phyloP scores from a whole-genome alignment of 768 basidiomycete species.

The Boletus vermiculosoides region DNA sequence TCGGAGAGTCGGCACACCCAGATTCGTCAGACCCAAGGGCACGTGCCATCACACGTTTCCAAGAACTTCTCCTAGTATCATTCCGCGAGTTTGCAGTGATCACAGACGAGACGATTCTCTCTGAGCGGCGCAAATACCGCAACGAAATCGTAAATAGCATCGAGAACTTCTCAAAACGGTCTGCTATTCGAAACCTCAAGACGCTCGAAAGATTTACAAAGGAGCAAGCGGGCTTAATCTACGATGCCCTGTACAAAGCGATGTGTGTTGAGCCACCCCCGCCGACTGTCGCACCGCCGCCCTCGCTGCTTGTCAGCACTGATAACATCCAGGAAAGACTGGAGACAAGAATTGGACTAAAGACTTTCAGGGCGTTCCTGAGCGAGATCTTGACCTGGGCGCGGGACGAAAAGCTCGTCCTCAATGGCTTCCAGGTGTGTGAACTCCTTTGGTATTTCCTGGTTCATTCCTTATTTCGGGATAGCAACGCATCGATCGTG shows the following conservation, averaged over 20 bases:
- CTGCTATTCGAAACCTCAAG: slow-evolving; percentile 84
- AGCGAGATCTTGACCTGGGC: slow-evolving; percentile 96
- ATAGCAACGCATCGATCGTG: slow-evolving; percentile 83
- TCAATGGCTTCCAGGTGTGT: slow-evolving; percentile 84
- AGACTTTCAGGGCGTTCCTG: slow-evolving; percentile 86
- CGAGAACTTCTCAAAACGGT: slow-evolving; percentile 90
- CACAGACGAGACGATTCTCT: slow-evolving; percentile 88
- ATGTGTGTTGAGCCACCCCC: slow-evolving; percentile 77
- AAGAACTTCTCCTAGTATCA: slow-evolving; percentile 92
- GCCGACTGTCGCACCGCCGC: slow-evolving; percentile 45
- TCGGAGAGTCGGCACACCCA: slow-evolving; percentile 94
- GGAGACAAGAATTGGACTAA: slow-evolving; percentile 84
- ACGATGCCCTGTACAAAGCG: slow-evolving; percentile 86
- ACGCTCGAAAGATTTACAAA: slow-evolving; percentile 79
- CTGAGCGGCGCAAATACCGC: slow-evolving; percentile 82
- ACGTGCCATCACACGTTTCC: slow-evolving; percentile 94
- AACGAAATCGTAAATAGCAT: slow-evolving; percentile 90
- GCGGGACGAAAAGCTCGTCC: slow-evolving; percentile 86
- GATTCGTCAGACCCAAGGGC: slow-evolving; percentile 82
- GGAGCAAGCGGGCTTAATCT: slow-evolving; percentile 85
- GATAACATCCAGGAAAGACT: slow-evolving; percentile 70
- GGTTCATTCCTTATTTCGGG: slow-evolving; percentile 4
- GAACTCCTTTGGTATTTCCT: neutral
- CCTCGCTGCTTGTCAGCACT: slow-evolving; percentile 52
- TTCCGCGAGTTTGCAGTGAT: slow-evolving; percentile 98